Base-by-base conservation (phyloP, 306 rosid genomes). In the Alnus rubra region DNA sequence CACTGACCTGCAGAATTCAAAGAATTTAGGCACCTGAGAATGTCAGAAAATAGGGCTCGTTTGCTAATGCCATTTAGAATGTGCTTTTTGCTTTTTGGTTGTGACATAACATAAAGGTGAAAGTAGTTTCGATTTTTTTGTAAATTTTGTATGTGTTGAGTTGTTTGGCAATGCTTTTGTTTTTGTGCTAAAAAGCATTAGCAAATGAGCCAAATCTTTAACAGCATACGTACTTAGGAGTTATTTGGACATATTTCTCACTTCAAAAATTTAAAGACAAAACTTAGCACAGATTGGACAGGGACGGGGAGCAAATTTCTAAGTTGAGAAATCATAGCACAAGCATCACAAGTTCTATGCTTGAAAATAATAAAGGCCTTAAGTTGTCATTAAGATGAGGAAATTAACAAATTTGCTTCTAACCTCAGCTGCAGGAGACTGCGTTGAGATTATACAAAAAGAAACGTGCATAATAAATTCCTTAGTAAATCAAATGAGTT, bases 1-100 rank as follows among this genome's bases (percentile, higher is more conserved):
- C 97, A 72, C 97, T 92, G 69, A 92, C 97, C 97, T 92, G 91
- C 86, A 70, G 58, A 75, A 60, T 74, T 39, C 76, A 78, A 33
- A 13, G 23, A 62, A 54, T 76, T 71, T 81, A 82, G 47, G 30
- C 33, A 52, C 35, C 51, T 68, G 11, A 33, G 67, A 59, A 78
- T 42, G 53, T n/a, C 19, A 35, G 37, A 35, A 35, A 45, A 14
- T 6, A 23, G 28, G 28, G 28, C 28, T 23, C 28, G 28, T 23
- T 23, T 23, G 28, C 28, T 23, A 23, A 23, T 23, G 28, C 28
- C 28, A 23, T 23, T 23, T 23, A 23, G 28, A 23, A 23, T 23
- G 28, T 23, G 28, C 28, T 23, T 23, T 23, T 23, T 23, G 28
- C 28, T 23, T 23, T 23, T 23, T 23, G 28, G 28, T 23, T 23